Evolutionary conservation across 2,329 filamentous ascomycete genomes (phyloP).

Genomic region (Dendryphion nanum): DNA sequence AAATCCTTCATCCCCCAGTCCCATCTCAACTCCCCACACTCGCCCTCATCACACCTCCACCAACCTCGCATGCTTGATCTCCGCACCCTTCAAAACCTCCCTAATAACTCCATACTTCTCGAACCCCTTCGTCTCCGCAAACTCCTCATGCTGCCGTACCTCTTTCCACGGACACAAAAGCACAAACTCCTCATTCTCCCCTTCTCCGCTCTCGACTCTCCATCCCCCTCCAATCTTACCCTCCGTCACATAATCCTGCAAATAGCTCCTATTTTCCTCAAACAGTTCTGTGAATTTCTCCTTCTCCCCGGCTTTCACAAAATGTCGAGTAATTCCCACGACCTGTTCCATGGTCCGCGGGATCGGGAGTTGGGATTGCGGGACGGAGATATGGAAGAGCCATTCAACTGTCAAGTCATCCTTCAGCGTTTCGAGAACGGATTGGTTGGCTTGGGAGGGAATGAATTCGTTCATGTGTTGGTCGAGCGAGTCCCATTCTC

Average conservation of each 20-base stretch:
- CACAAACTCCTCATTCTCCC: conserved; percentile 42
- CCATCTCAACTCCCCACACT: background rate
- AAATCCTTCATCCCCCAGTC: too few species aligned
- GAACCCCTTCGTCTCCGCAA: conserved; percentile 34
- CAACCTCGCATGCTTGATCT: conserved; percentile 25
- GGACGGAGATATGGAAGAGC: conserved; percentile 45
- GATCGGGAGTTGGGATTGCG: conserved; percentile 32
- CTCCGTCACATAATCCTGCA: conserved; percentile 27
- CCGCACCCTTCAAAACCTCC: conserved; percentile 15
- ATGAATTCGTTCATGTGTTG: conserved; percentile 47
- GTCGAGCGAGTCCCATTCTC: conserved; percentile 45
- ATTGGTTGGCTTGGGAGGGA: conserved; percentile 42
- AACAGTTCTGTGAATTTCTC: conserved; percentile 27
- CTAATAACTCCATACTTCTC: conserved; percentile 20
- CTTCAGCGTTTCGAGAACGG: conserved; percentile 35
- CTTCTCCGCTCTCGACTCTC: conserved; percentile 38
- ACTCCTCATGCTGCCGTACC: conserved; percentile 35
- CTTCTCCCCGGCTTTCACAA: conserved; percentile 22
- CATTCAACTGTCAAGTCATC: conserved; percentile 42
- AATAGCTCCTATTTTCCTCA: conserved; percentile 16
- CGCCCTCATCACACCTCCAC: conserved; percentile 6
- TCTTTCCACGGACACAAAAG: conserved; percentile 41
- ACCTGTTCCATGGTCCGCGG: conserved; percentile 12
- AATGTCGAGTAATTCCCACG: conserved; percentile 36
- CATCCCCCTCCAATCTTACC: conserved; percentile 37